Evolutionary conservation across 257 asterid species (phyloP), one percentile per base, ranked within the genome.

Genomic region (Marsdenia floribunda): DNA sequence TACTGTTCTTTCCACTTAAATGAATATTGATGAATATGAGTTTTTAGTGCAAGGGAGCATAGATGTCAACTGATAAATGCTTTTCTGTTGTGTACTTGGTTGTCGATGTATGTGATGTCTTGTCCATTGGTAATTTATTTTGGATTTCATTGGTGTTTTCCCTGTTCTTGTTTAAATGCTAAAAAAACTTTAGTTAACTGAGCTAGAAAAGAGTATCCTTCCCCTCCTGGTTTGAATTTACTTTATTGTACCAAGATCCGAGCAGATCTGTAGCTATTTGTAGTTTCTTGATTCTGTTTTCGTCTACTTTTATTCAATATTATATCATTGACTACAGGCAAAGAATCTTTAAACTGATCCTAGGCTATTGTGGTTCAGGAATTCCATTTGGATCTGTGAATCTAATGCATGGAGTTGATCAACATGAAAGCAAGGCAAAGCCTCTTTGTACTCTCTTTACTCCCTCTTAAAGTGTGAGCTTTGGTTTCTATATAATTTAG

Each of bases 371-470:
- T 83, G 84, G 80, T 85, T 81, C 96, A 95, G 99, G 99, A 78
- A 95, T 95, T 82, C 99, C 99, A 69, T 95, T 87, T 77, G 99
- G 99, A 69, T 95, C 99, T 63, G 99, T 95, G 77, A 95, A 95
- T 88, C 88, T 95, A 76, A 76, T 88, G 88, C 88, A 89, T 70
- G 99, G 99, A 75, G 97, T 95, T 33, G 99, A 95, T 85, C 96
- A 90, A 82, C 85, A 90, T 75, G 99, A 95, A 92, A 95, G 96
- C 98, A 95, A 95, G 99, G 99, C 88, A 89, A 85, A 87, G 65
- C 89, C 85, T 87, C 88, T 90, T 80, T 83, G 87, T 86, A 83
- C 84, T 87, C 78, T 86, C 88, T 90, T 87, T 75, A 68, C 88
- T 11, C 92, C 50, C 86, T 84, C 80, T 80, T 76, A 74, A 61